These are phyloP conservation scores for Schizochytrium sp. DNA, from an alignment of 108 stramenopile species.

Conservation along the genomic window DNA sequence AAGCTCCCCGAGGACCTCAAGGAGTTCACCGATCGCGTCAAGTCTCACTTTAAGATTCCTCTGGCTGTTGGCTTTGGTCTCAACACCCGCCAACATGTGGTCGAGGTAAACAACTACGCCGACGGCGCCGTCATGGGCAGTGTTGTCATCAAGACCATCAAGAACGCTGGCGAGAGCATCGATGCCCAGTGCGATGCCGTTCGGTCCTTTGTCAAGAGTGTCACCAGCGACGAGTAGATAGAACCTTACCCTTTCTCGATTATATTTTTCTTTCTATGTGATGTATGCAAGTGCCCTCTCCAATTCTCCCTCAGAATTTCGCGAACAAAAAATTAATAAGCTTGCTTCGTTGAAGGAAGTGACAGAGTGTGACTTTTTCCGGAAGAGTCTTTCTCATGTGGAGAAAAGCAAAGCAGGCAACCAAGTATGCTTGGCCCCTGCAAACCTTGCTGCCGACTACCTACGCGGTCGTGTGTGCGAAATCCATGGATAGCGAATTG, in stretches of 20 bases:
- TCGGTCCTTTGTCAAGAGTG: neutral
- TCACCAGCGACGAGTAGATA: neutral
- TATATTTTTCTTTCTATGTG: neutral
- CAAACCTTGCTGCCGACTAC: too few species aligned
- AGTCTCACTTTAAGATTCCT: constrained; percentile 61
- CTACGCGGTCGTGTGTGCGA: too few species aligned
- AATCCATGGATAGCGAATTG: too few species aligned
- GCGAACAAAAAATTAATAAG: too few species aligned
- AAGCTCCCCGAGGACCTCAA: constrained; percentile 71
- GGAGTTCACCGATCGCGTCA: constrained; percentile 77
- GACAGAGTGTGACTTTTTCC: too few species aligned
- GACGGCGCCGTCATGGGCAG: constrained; percentile 95
- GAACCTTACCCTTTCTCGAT: neutral
- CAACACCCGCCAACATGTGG: constrained; percentile 73
- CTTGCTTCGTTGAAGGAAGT: too few species aligned
- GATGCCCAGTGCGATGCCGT: constrained; percentile 36
- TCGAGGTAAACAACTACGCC: constrained; percentile 74
- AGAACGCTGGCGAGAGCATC: constrained; percentile 46
- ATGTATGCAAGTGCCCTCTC: neutral
- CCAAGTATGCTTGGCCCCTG: too few species aligned
- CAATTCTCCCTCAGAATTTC: neutral
- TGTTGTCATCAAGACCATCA: constrained; percentile 84
- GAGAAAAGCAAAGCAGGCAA: too few species aligned
- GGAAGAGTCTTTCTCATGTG: too few species aligned
- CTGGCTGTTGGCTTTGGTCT: constrained; percentile 95